Evolutionary conservation across 352 stramenopile genomes (phyloP).

Genomic region (Phytopythium cucurbitacearum): DNA sequence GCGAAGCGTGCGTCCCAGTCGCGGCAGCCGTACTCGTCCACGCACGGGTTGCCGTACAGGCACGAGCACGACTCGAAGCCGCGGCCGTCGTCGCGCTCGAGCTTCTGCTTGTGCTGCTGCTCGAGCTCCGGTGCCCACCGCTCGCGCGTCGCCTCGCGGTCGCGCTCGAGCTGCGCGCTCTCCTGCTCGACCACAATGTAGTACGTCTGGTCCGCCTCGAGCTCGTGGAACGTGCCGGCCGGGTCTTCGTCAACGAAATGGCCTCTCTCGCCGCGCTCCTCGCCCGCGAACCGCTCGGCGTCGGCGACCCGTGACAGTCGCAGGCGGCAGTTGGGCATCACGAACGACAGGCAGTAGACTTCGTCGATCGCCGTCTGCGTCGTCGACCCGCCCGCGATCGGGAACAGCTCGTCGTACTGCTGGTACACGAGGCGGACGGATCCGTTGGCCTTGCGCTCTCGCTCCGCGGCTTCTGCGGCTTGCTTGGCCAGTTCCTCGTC

Average conservation of each 20-base stretch:
- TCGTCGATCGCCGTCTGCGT: constrained; percentile 78
- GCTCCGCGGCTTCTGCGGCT: constrained; percentile 9
- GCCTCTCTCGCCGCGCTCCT: constrained; percentile 47
- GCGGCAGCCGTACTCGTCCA: constrained; percentile 88
- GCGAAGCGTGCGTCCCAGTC: constrained; percentile 86
- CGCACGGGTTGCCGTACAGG: constrained; percentile 88
- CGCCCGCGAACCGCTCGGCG: constrained; percentile 44
- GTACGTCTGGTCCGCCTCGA: constrained; percentile 67
- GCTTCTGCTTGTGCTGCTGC: constrained; percentile 23
- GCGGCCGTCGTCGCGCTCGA: constrained; percentile 47
- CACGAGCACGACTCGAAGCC: constrained; percentile 86
- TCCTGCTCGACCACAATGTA: constrained; percentile 85
- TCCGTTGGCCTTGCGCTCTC: constrained; percentile 51
- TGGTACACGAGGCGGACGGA: constrained; percentile 83
- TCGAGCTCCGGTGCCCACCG: constrained; percentile 35
- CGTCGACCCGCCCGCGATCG: constrained; percentile 70
- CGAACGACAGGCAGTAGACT: constrained; percentile 84
- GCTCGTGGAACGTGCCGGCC: constrained; percentile 56
- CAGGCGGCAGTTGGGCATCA: constrained; percentile 85
- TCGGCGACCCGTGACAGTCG: constrained; percentile 55
- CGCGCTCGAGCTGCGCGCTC: constrained; percentile 53
- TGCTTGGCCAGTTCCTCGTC: too few species aligned
- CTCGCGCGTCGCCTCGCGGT: constrained; percentile 59
- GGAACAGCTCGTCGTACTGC: constrained; percentile 84
- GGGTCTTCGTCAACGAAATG: constrained; percentile 62